Base-by-base conservation (phyloP, 2,329 filamentous ascomycete species). In the Helminthosporium solani region DNA sequence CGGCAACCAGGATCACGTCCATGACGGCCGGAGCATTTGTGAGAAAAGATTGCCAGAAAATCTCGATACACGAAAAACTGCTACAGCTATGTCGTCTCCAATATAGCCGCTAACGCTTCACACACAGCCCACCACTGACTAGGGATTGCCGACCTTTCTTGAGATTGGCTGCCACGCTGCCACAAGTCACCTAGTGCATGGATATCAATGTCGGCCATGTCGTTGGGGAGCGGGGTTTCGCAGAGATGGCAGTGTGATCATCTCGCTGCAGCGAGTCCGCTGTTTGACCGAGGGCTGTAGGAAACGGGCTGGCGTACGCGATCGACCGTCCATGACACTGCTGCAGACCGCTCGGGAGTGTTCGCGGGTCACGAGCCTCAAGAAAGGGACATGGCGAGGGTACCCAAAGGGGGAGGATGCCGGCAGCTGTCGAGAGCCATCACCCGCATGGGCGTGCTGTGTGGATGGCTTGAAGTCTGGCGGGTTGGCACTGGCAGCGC, bases 1-100 rank as follows among this genome's bases (percentile, higher is more conserved):
- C 58, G 56, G 59, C 56, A 54, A 61, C 60, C 57, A 58, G 53
- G 61, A 59, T 64, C 59, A 55, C 57, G 58, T 57, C 56, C 55
- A 60, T 52, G 55, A 60, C 41, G 49, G 56, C 64, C 65, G 66
- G 65, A 68, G 59, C 56, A 60, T 67, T 70, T 63, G n/a, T 61
- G 52, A 50, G 53, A 57, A 50, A n/a, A 52, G 46, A 56, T 56
- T 49, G 38, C 52, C 53, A 50, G 43, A 30, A 42, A 31, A 30
- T 16, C 23, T 39, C 34, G 41, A 47, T 44, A 31, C 50, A 44
- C 39, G 47, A 49, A 30, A n/a, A 46, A 25, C 33, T 34, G 40
- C 42, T 45, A 44, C 49, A 34, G 18, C 42, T 42, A 45, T 51
- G 46, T 30, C 30, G 43, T 20, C 14, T 39, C 19, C 25, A 31